Percentiles rank a stretch among this genome's conserved stretches.
Evolutionary conservation across 768 basidiomycete species (phyloP).

Genomic region (Heimioporus sp.): DNA sequence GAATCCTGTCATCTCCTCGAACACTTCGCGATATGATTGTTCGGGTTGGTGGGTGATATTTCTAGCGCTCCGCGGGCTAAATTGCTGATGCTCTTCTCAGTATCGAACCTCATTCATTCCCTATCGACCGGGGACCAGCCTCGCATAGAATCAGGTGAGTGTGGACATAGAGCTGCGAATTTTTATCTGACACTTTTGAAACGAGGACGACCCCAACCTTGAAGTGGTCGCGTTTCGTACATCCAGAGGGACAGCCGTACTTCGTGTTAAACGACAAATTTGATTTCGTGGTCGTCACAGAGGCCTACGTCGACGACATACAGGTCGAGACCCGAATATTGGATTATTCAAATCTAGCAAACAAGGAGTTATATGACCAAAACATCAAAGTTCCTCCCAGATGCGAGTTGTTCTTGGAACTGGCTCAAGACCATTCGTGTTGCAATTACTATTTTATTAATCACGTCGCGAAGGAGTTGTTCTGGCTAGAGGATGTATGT

Average conservation of each 20-base stretch:
- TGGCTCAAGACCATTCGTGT: slow-evolving; percentile 30
- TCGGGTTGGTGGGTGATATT: slow-evolving; percentile 7
- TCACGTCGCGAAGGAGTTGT: slow-evolving; percentile 42
- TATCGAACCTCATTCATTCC: slow-evolving; percentile 4
- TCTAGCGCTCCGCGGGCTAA: background rate
- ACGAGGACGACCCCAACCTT: too few relatives aligned
- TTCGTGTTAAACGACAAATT: slow-evolving; percentile 29
- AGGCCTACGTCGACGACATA: slow-evolving; percentile 45
- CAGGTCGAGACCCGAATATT: slow-evolving; percentile 36
- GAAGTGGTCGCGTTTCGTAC: too few relatives aligned
- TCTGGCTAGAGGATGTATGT: slow-evolving; percentile 51
- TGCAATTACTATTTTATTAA: slow-evolving; percentile 62
- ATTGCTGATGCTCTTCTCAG: slow-evolving; percentile 3
- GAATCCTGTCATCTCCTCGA: slow-evolving; percentile 15
- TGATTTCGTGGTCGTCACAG: slow-evolving; percentile 49
- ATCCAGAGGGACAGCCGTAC: slow-evolving; percentile 61
- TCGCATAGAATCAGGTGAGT: slow-evolving; percentile 25
- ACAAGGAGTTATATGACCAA: slow-evolving; percentile 30
- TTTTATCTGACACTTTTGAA: too few relatives aligned
- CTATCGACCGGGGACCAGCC: slow-evolving; percentile 10
- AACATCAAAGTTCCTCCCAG: too few relatives aligned
- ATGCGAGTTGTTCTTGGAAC: too few relatives aligned
- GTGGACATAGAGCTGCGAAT: too few relatives aligned
- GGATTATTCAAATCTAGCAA: slow-evolving; percentile 37
- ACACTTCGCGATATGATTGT: slow-evolving; percentile 11